Percentiles rank a stretch among this genome's conserved stretches.
Evolutionary conservation across 2,329 filamentous ascomycete species (phyloP).

Genomic region (Diaporthe amygdali): DNA sequence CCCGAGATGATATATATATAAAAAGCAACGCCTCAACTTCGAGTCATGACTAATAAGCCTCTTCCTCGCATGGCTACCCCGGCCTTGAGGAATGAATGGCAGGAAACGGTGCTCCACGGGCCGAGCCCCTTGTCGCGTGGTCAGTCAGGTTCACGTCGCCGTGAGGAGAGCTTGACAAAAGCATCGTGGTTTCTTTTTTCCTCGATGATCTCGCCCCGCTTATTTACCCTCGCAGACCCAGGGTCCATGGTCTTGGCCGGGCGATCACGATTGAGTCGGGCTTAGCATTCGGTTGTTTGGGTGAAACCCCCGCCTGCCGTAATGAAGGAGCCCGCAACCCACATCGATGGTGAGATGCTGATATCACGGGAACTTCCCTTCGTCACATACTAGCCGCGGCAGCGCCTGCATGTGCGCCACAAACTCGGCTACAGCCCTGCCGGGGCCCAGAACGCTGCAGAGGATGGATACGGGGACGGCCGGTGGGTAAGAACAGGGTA

Average conservation of each 20-base stretch:
- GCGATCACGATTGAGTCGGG: constrained; percentile 11
- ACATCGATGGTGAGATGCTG: neutral
- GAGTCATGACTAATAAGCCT: constrained; percentile 10
- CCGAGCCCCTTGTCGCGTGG: neutral
- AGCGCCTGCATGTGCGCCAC: neutral
- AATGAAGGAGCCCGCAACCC: constrained; percentile 10
- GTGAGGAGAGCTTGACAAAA: neutral
- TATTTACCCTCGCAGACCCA: neutral
- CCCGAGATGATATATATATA: neutral
- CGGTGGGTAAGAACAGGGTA: neutral
- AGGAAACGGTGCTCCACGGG: neutral
- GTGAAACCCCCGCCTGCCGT: neutral
- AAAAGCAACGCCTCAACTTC: neutral
- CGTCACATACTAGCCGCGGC: neutral
- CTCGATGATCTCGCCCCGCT: neutral
- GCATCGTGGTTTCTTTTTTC: neutral
- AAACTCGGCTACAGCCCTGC: neutral
- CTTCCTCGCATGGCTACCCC: neutral
- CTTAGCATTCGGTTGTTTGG: neutral
- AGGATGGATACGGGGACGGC: neutral
- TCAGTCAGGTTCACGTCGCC: neutral
- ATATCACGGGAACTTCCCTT: neutral
- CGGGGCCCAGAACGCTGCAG: neutral
- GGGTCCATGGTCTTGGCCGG: neutral
- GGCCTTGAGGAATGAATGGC: neutral